Conservation (phyloP, 306 rosid species). For the Vigna unguiculata region DNA sequence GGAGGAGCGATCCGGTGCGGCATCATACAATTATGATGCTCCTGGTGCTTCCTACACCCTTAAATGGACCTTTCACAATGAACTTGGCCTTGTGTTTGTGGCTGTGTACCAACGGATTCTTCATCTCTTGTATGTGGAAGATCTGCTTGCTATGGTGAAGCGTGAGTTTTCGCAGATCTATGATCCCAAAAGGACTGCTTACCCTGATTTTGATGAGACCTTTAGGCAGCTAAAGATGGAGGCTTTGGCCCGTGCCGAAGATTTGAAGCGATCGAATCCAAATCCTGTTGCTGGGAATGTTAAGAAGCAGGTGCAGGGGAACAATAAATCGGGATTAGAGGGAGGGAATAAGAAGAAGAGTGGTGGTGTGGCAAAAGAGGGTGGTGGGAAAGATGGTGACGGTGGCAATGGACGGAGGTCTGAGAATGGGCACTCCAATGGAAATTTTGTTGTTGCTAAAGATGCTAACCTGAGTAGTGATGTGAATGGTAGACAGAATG, state of each 20-base stretch:
- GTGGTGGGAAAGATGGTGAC: constrained; percentile 59
- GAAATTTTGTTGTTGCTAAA: constrained; percentile 55
- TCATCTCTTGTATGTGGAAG: constrained; percentile 81
- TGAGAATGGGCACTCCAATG: constrained; percentile 77
- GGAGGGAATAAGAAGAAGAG: constrained; percentile 67
- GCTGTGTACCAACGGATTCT: constrained; percentile 87
- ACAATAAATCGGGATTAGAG: constrained; percentile 63
- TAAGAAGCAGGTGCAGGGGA: constrained; percentile 75
- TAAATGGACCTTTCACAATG: constrained; percentile 91
- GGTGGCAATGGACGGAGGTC: constrained; percentile 50
- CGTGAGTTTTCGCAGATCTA: constrained; percentile 68
- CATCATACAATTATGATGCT: constrained; percentile 74
- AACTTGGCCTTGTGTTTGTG: constrained; percentile 82
- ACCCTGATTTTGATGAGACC: constrained; percentile 76
- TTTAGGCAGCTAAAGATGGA: constrained; percentile 74
- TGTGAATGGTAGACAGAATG: constrained; percentile 63
- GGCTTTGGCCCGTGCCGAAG: constrained; percentile 83
- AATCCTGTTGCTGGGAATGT: constrained; percentile 65
- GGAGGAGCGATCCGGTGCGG: constrained; percentile 89
- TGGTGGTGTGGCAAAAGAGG: constrained; percentile 46
- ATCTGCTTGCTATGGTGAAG: constrained; percentile 76
- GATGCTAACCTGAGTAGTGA: constrained; percentile 54
- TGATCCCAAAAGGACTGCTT: constrained; percentile 66
- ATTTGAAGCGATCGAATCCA: constrained; percentile 67
- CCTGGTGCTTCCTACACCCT: constrained; percentile 88